Evolutionary conservation across 2,329 filamentous ascomycete genomes (phyloP).

Genomic region (Tolypocladium endophyticum): DNA sequence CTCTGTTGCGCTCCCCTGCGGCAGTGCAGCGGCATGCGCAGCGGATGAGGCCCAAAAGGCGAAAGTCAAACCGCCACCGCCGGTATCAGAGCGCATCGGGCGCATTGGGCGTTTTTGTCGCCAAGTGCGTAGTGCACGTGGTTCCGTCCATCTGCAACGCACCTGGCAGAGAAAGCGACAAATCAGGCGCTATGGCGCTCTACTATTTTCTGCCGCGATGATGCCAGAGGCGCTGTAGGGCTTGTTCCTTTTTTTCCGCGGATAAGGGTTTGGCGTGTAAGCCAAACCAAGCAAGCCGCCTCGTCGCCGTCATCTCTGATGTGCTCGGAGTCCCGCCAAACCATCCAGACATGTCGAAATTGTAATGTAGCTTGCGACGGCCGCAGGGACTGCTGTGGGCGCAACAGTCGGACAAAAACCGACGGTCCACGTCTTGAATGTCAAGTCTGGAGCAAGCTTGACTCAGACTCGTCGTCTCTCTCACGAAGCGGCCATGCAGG

Average conservation of each 20-base stretch:
- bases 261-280: neutral
- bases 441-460: neutral
- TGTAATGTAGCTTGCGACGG: neutral
- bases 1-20: neutral
- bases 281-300: neutral
- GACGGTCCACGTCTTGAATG: neutral
- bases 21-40: neutral
- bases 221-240: neutral
- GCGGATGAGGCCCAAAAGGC: neutral
- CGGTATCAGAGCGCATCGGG: neutral
- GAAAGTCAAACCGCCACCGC: neutral
- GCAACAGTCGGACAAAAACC: neutral
- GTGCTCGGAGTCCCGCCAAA: too few relatives aligned
- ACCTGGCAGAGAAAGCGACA: neutral
- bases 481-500: too few relatives aligned
- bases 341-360: too few relatives aligned
- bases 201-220: neutral
- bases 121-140: neutral
- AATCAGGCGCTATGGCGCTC: neutral
- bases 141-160: neutral
- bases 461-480: neutral
- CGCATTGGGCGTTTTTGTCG: neutral
- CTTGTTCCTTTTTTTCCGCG: neutral
- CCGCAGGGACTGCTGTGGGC: too few relatives aligned
- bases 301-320: too few relatives aligned